Conservation (phyloP, 352 stramenopile genomes). For the Thalassiosira oceanica region DNA sequence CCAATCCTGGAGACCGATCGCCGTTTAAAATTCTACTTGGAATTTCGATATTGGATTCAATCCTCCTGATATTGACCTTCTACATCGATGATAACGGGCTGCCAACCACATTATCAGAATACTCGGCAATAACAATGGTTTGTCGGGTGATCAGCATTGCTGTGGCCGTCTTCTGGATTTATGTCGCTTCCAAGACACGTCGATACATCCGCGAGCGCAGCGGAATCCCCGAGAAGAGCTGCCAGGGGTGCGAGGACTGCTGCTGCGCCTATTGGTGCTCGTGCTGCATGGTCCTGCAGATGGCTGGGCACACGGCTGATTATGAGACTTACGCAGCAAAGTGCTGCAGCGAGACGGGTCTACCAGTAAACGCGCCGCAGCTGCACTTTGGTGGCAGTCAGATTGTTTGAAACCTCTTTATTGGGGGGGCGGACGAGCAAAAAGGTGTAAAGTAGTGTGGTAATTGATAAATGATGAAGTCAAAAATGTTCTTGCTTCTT, state of each 20-base stretch:
- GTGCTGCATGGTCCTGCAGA: slow-evolving; percentile 66
- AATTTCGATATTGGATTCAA: no score
- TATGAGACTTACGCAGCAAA: slow-evolving; percentile 49
- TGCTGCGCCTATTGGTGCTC: slow-evolving; percentile 56
- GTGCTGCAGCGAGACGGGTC: slow-evolving; percentile 40
- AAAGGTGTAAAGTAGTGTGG: no score
- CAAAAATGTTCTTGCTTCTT: no score
- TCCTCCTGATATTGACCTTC: no score
- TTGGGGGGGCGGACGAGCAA: no score
- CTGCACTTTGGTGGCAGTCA: neutral
- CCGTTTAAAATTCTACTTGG: no score
- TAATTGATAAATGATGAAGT: no score
- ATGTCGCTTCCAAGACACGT: slow-evolving; percentile 47
- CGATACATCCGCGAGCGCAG: slow-evolving; percentile 57
- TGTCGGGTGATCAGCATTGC: no score
- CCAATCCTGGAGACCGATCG: no score
- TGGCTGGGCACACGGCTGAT: slow-evolving; percentile 68
- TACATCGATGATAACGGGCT: no score
- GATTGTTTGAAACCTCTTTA: slow-evolving; percentile 2
- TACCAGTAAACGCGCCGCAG: slow-evolving; percentile 14
- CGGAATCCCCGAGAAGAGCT: slow-evolving; percentile 57
- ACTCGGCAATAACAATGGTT: slow-evolving; percentile 7
- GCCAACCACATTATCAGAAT: neutral
- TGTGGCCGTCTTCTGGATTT: slow-evolving; percentile 41
- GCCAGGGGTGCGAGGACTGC: slow-evolving; percentile 51